Evolutionary conservation across 371 early-diverging fungal genomes (phyloP).

Genomic region (Actinomortierella ambigua): DNA sequence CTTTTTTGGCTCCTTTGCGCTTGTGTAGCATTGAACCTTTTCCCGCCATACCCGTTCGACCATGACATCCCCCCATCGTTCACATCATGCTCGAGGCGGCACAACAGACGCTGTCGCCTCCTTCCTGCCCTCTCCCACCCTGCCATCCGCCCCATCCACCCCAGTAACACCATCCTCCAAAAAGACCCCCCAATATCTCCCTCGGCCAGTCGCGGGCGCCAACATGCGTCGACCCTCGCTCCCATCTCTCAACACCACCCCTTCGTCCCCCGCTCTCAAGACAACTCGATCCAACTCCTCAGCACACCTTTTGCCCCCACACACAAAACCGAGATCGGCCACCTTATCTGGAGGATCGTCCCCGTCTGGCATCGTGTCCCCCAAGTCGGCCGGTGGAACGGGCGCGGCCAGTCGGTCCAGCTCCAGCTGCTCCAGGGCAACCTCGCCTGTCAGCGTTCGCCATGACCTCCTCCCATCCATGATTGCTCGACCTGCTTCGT

Average conservation of each 20-base stretch:
- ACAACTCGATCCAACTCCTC: slow-evolving; percentile 1
- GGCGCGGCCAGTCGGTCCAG: too few relatives aligned
- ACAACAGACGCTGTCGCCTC: background rate
- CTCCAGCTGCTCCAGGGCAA: too few relatives aligned
- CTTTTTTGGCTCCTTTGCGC: slow-evolving; percentile 2
- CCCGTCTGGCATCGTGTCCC: too few relatives aligned
- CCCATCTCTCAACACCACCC: slow-evolving; percentile 13
- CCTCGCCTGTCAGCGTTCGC: too few relatives aligned
- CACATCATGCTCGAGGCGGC: too few relatives aligned
- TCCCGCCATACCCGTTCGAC: background rate
- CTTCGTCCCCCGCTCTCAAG: slow-evolving; percentile 6
- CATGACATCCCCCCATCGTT: background rate
- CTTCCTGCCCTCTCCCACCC: background rate
- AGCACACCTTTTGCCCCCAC: slow-evolving; percentile 9
- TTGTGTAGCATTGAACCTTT: background rate
- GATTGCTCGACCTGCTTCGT: slow-evolving; percentile 18
- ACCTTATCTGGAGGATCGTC: too few relatives aligned
- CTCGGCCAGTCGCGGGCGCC: slow-evolving; percentile 4
- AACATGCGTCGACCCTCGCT: slow-evolving; percentile 34
- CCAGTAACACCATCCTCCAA: background rate
- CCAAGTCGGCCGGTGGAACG: too few relatives aligned
- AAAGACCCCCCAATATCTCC: slow-evolving; percentile 1
- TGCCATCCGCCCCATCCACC: background rate
- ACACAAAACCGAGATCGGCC: background rate
- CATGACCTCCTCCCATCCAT: background rate